Base-by-base conservation (phyloP, 2,329 filamentous ascomycete genomes). In the Coniochaeta ligniaria region DNA sequence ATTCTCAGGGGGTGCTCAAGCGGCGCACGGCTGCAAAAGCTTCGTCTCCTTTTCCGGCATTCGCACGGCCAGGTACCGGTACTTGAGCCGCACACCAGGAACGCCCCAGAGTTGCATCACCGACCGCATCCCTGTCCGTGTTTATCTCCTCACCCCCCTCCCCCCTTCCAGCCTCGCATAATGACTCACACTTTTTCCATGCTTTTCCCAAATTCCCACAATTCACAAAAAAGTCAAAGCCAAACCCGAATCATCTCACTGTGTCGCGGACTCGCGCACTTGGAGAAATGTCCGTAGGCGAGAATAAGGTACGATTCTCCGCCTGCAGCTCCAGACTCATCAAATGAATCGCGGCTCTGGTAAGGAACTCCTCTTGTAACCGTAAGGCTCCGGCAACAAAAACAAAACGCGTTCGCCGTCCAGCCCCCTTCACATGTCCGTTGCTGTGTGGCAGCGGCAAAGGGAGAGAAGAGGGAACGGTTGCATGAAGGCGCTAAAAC, bases 121-220 rank as follows among this genome's bases (percentile, higher is more conserved):
- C 28, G 28, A 24, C 11, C 17, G n/a, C 28, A 57, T 38, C 54
- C 54, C 54, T 57, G 33, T 38, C 54, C 28, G 54, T 52, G 24
- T 36, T 36, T 57, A 57, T 57, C 54, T 57, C 35, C 54, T 31
- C 28, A 36, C 54, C 54, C 47, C 14, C 52, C n/a, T n/a, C n/a
- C n/a, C n/a, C n/a, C n/a, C n/a, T n/a, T n/a, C n/a, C 54, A 38
- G 54, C 54, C 31, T 57, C 31, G 31, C 54, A 56, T n/a, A n/a
- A 57, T 57, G 54, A 57, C 54, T 57, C 54, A 57, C 54, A 57
- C 54, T 57, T 36, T 38, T 28, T 38, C 28, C 54, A 57, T 57
- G 33, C 31, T 38, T 57, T 57, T 35, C 31, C 17, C 22, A 24
- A 22, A 17, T 3, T 36, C 22, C 17, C 16, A 41, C 38, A 41